A percentile compares a stretch with the other conserved stretches of the same genome.
Evolutionary conservation across 345 rosid genomes (phyloP).

Genomic region (Psidium friedrichsthalianum): DNA sequence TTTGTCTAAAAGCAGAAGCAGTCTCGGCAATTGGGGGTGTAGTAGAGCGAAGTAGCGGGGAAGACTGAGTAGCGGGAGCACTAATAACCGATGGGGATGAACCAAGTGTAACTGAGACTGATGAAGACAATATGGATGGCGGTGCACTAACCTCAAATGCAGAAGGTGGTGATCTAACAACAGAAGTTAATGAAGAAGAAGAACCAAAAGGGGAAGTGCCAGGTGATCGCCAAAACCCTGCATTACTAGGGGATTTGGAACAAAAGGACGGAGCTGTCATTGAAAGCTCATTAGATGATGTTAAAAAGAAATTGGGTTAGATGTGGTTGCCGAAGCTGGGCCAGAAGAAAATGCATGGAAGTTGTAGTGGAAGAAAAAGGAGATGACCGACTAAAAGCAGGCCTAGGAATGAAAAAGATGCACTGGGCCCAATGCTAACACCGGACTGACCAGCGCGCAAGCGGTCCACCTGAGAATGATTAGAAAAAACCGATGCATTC

Average conservation of each 20-base stretch:
- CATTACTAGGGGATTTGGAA: slow-evolving; percentile 21
- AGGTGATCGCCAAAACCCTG: slow-evolving; percentile 20
- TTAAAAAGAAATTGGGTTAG: slow-evolving; percentile 30
- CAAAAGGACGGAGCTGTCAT: slow-evolving; percentile 17
- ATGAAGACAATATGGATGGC: slow-evolving; percentile 27
- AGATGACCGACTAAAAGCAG: slow-evolving; percentile 37
- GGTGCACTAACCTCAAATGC: slow-evolving; percentile 32
- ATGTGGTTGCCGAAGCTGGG: slow-evolving; percentile 16
- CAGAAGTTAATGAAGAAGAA: slow-evolving; percentile 29
- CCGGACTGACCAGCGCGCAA: slow-evolving; percentile 44
- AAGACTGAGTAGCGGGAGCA: slow-evolving; percentile 41
- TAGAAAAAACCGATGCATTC: too few relatives aligned
- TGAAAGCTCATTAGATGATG: not conserved
- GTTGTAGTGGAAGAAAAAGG: slow-evolving; percentile 31
- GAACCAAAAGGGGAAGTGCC: slow-evolving; percentile 20
- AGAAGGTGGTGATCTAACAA: slow-evolving; percentile 29
- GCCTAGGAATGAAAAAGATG: slow-evolving; percentile 24
- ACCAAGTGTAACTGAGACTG: slow-evolving; percentile 39
- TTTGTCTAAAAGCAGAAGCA: slow-evolving; percentile 11
- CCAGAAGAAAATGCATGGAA: slow-evolving; percentile 33
- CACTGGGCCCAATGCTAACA: slow-evolving; percentile 35
- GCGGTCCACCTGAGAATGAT: slow-evolving; percentile 60
- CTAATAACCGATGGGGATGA: slow-evolving; percentile 45
- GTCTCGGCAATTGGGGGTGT: slow-evolving; percentile 37
- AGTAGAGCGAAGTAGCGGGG: slow-evolving; percentile 40